A percentile compares a stretch with the other conserved stretches of the same genome.
Conservation (phyloP, 768 basidiomycete genomes). For the Hygrocybe punicea region DNA sequence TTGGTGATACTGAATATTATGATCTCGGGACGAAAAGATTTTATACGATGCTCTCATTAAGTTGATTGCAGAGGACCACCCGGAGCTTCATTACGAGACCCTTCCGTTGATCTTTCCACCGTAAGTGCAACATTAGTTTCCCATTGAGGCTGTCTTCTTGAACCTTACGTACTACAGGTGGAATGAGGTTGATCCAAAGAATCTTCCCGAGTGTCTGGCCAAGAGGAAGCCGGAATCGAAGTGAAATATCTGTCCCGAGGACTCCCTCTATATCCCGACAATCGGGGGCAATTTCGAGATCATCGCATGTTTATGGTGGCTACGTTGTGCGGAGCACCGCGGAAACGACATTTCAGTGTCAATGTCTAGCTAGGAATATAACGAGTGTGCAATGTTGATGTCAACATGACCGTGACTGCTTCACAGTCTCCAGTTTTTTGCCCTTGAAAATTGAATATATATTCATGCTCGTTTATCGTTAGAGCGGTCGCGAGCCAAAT, state of each 20-base stretch:
- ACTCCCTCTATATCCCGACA: too few relatives aligned
- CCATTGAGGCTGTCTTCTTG: background rate
- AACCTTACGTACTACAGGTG: slow-evolving; percentile 28
- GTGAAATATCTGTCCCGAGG: background rate
- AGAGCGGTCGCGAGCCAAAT: too few relatives aligned
- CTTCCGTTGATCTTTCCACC: slow-evolving; percentile 55
- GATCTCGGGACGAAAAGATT: slow-evolving; percentile 41
- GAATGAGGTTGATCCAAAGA: slow-evolving; percentile 35
- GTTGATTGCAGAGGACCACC: slow-evolving; percentile 54
- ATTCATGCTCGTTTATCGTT: too few relatives aligned
- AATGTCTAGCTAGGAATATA: too few relatives aligned
- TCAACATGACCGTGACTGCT: too few relatives aligned
- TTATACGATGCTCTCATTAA: slow-evolving; percentile 61
- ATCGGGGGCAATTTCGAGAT: too few relatives aligned
- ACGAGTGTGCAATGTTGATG: too few relatives aligned
- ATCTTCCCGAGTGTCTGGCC: background rate
- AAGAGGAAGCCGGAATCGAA: background rate
- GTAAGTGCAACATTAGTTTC: slow-evolving; percentile 40
- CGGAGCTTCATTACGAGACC: slow-evolving; percentile 66
- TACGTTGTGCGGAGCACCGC: too few relatives aligned
- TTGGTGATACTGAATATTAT: background rate
- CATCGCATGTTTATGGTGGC: too few relatives aligned
- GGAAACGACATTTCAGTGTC: too few relatives aligned
- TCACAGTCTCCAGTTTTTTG: too few relatives aligned
- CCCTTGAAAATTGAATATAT: too few relatives aligned